phyloP scores from a whole-genome alignment of 805 yeast genomes.

The Kazachstania kunashirensis region DNA sequence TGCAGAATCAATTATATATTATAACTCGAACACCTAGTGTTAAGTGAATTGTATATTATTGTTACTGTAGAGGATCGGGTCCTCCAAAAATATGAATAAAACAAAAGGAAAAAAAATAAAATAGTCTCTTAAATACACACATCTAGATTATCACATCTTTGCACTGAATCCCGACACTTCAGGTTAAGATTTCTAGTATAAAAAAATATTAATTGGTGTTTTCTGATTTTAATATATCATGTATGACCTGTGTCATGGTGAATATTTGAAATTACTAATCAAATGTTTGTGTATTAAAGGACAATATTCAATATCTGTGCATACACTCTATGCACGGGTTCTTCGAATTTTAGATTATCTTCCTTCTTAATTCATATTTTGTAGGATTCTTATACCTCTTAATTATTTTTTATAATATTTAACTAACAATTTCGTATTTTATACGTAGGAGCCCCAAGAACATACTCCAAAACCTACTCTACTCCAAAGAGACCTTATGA shows the following conservation, averaged over 20 bases:
- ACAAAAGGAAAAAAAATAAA: not conserved
- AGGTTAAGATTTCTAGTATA: conserved; percentile 27
- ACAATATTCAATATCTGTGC: no score
- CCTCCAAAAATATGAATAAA: conserved; percentile 34
- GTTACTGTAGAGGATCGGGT: conserved; percentile 55
- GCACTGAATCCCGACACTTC: conserved; percentile 89
- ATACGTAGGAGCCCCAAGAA: conserved; percentile 86
- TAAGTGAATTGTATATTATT: not conserved
- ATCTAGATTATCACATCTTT: conserved; percentile 20
- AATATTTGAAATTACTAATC: no score
- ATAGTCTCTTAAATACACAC: not conserved
- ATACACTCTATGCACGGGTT: no score
- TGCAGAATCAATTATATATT: conserved; percentile 2
- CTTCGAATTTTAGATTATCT: no score
- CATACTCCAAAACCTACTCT: conserved; percentile 97
- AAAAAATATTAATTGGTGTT: not conserved
- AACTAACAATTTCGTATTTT: conserved; percentile 3
- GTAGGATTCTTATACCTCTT: not conserved
- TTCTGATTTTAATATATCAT: no score
- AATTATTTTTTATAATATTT: not conserved
- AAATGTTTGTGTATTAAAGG: no score
- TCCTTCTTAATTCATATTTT: conserved; percentile 1
- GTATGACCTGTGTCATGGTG: no score
- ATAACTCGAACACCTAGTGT: not conserved
- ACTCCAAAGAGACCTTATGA: conserved; percentile 99